Evolutionary conservation across 23 red algal species (phyloP), one percentile per base, ranked within the genome.

Genomic region (Gracilaria caudata): DNA sequence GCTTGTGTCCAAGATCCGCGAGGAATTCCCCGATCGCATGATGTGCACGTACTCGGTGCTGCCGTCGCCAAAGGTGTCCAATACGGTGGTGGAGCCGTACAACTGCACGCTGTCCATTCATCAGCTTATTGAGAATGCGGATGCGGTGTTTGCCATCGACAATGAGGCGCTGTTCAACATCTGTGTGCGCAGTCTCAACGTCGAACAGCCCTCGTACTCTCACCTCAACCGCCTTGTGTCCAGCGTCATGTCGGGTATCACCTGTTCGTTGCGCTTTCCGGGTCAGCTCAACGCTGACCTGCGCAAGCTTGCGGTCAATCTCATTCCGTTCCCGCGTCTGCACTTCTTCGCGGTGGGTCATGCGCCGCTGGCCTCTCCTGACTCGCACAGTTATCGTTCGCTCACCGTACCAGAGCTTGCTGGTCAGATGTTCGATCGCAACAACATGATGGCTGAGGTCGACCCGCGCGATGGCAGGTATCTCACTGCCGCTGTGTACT

Each of bases 141-240:
- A 99, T 37, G 97, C 93, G 53, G 97, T 99, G 0, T 99, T 99
- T 78, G 91, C 89, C 80, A 99, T 99, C 72, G 97, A 99, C 79
- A 99, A 99, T 77, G 97, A 99, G 90, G 97, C 97, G 19, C 58
- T 99, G 30, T 99, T 93, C 82, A 92, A 95, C 86, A 99, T 99
- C 64, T 99, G 97, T 76, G 46, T 78, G 45, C 79, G 88, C 32
- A 99, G 92, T 37, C 88, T 99, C 68, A 92, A 99, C 40, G 59
- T 86, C 34, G 71, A 76, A 0, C 86, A 99, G 36, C 97, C 97
- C 10, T 73, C 81, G 3, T 99, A 99, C 83, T 61, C 91, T 19
- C 89, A 99, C 33, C 73, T 99, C 43, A 99, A 99, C 86, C 87
- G 93, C 40, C 84, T 99, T 11, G 93, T 99, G 35, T 95, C 97